Base-by-base conservation (phyloP, 305 asterid genomes). In the Fraxinus sp. region DNA sequence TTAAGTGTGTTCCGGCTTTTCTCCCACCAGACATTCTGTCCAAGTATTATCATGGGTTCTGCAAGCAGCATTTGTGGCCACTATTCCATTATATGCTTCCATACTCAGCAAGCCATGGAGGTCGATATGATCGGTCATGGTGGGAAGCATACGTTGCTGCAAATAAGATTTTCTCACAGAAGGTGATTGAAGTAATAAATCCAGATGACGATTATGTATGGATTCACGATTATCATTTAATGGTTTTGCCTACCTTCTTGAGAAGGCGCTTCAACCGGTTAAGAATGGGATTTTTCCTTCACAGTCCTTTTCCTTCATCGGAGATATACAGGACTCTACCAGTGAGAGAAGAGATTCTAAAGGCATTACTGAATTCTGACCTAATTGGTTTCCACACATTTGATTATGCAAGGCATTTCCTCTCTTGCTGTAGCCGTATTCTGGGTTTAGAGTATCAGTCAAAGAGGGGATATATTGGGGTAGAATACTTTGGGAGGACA, bases 71-170 rank as follows among this genome's bases (percentile, higher is more conserved):
- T 72, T 73, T 88, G 66, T 88, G 91, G 91, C 91, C 91, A 0
- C 88, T 84, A 16, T 88, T 88, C 86, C 91, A 88, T 74, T 88
- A 88, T 68, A 88, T 88, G 91, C 84, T 88, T 33, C 91, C 91
- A 0, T 88, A 81, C 76, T 86, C 89, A 13, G 91, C 88, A 49
- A 88, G 89, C 77, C 89, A 88, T 74, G 91, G 91, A 18, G 81
- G 86, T 16, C 87, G 91, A 52, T 88, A 86, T 73, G 91, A 88
- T 73, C 84, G 91, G 46, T 85, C 89, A 1, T 86, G 81, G 88
- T 88, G 91, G 91, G 91, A 88, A 78, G 88, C 91, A 13, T 88
- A 88, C 66, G 91, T 88, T 46, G 88, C 88, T 7, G 91, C 91
- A 77, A 88, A 88, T 77, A 86, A 83, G 77, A 88, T 88, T 76